These are phyloP conservation scores for Sporopachydermia quercuum DNA, from an alignment of 805 yeast genomes.

Conservation along the genomic window DNA sequence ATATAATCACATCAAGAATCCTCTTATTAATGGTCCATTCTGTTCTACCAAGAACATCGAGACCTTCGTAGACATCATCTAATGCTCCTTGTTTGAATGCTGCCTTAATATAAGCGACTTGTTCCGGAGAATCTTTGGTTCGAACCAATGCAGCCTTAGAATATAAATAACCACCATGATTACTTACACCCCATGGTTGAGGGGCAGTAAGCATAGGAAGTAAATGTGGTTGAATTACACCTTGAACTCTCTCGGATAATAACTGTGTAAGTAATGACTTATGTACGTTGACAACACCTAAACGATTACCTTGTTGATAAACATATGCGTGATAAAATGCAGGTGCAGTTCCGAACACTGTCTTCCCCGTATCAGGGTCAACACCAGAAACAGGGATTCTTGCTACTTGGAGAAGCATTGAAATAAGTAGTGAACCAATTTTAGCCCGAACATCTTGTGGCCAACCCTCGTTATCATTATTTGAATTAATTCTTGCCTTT, in stretches of 20 bases:
- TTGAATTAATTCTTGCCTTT: constrained; percentile 12
- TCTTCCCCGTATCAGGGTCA: constrained; percentile 64
- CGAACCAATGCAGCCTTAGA: constrained; percentile 53
- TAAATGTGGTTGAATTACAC: constrained; percentile 65
- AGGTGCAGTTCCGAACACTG: constrained; percentile 63
- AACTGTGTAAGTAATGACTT: constrained; percentile 48
- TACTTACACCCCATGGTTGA: constrained; percentile 72
- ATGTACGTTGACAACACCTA: constrained; percentile 75
- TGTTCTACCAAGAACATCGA: constrained; percentile 74
- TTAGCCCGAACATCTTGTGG: constrained; percentile 45
- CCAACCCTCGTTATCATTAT: constrained; percentile 31
- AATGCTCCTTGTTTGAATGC: constrained; percentile 60
- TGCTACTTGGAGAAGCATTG: constrained; percentile 69
- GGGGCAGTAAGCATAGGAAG: constrained; percentile 90
- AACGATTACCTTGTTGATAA: constrained; percentile 58
- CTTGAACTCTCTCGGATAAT: constrained; percentile 49
- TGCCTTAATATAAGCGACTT: constrained; percentile 72
- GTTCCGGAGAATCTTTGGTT: constrained; percentile 77
- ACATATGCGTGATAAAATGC: constrained; percentile 86
- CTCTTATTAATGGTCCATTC: constrained; percentile 83
- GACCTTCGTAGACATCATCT: constrained; percentile 57
- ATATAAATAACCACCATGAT: constrained; percentile 73
- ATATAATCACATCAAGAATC: constrained; percentile 51
- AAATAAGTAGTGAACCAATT: constrained; percentile 67
- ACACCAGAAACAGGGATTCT: constrained; percentile 63